These are phyloP conservation scores for Theileria luwenshuni DNA, from an alignment of 169 alveolate species.

Conservation along the genomic window DNA sequence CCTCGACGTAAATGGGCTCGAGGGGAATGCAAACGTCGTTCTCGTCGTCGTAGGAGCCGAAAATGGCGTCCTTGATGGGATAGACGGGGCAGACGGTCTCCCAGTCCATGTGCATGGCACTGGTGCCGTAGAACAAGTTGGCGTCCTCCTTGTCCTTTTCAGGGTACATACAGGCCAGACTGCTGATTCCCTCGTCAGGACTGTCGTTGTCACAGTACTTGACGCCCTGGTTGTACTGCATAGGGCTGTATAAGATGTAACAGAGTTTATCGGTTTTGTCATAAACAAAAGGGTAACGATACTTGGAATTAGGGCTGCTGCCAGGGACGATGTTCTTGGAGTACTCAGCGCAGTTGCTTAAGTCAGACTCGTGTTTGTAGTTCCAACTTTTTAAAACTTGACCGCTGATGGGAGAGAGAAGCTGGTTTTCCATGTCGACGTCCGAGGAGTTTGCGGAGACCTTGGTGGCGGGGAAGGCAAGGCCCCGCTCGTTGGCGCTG, in stretches of 20 bases:
- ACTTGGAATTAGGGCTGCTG: slow-evolving; percentile 51
- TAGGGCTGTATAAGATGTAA: slow-evolving; percentile 70
- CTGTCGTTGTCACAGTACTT: slow-evolving; percentile 72
- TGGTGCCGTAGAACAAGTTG: slow-evolving; percentile 64
- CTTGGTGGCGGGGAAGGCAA: slow-evolving; percentile 60
- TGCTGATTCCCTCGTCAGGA: slow-evolving; percentile 48
- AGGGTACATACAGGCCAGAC: slow-evolving; percentile 75
- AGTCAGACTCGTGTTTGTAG: slow-evolving; percentile 46
- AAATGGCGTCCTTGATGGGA: slow-evolving; percentile 71
- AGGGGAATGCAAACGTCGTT: slow-evolving; percentile 41
- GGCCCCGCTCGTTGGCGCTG: slow-evolving; percentile 64
- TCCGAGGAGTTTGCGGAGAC: slow-evolving; percentile 1
- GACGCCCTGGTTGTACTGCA: slow-evolving; percentile 77
- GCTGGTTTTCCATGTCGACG: slow-evolving; percentile 12
- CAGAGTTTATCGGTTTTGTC: slow-evolving; percentile 63
- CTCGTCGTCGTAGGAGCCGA: slow-evolving; percentile 75
- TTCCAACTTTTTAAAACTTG: slow-evolving; percentile 37
- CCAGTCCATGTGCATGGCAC: slow-evolving; percentile 69
- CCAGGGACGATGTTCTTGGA: slow-evolving; percentile 59
- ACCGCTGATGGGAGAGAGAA: slow-evolving; percentile 71
- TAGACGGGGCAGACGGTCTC: slow-evolving; percentile 68
- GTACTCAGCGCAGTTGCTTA: slow-evolving; percentile 74
- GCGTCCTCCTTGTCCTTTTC: slow-evolving; percentile 55
- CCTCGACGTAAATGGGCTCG: slow-evolving; percentile 51
- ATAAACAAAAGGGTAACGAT: slow-evolving; percentile 78